These are phyloP conservation scores for Ocimum tenuiflorum DNA, from an alignment of 257 asterid genomes.

Conservation along the genomic window DNA sequence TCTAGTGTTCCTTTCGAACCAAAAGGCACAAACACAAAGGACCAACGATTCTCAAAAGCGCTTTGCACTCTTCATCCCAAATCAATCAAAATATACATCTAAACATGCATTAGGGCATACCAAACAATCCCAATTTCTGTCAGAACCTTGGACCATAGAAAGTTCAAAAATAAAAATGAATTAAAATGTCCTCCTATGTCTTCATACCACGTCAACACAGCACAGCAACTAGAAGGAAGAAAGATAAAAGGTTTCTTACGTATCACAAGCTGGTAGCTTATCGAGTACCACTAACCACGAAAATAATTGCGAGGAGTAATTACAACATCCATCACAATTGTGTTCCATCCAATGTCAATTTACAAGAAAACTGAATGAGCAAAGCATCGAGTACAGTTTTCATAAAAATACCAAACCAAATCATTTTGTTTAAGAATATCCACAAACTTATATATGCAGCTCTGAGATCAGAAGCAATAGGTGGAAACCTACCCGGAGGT, in stretches of 20 bases:
- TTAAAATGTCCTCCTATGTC: not conserved
- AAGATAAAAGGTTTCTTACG: not conserved
- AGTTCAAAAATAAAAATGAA: not conserved
- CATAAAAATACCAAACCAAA: not conserved
- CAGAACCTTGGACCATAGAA: not conserved
- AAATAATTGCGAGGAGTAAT: not conserved
- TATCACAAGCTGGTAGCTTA: not conserved
- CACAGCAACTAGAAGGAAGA: not conserved
- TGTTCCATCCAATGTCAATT: not conserved
- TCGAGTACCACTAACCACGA: not conserved
- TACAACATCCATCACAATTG: not conserved
- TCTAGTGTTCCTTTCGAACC: not conserved
- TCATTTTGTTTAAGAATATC: not conserved
- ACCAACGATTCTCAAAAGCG: not conserved
- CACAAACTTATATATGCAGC: not conserved
- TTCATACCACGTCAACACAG: not conserved
- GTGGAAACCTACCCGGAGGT: not conserved
- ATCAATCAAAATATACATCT: not conserved
- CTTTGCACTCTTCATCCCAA: not conserved
- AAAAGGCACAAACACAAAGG: not conserved
- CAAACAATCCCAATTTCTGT: not conserved
- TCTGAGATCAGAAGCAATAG: not conserved
- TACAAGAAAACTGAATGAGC: conserved; percentile 1
- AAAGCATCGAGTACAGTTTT: not conserved
- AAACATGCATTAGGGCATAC: not conserved